Conservation (phyloP, 352 stramenopile species). For the Pythium scleroteichum region DNA sequence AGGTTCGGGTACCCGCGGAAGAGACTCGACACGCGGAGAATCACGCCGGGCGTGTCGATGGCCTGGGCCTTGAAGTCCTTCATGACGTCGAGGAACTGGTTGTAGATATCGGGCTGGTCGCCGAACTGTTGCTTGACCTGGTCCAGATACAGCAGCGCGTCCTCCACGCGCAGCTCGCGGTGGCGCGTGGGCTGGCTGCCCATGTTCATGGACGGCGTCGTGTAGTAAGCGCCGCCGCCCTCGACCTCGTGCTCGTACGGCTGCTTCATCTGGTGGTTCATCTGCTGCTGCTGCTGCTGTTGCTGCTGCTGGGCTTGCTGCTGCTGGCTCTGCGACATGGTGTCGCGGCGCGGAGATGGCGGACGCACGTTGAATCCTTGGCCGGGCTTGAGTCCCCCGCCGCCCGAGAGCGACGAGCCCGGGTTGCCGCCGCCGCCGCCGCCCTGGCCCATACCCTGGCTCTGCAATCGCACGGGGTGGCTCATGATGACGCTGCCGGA, state of each 20-base stretch:
- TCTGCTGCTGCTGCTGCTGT: conserved; percentile 28
- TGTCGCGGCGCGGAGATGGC: conserved; percentile 45
- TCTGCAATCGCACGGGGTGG: conserved; percentile 62
- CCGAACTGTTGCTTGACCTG: conserved; percentile 99
- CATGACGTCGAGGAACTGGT: conserved; percentile 99
- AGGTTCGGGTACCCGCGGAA: conserved; percentile 99
- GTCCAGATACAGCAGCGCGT: conserved; percentile 99
- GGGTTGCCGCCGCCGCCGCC: conserved; percentile 31
- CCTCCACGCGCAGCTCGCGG: conserved; percentile 93
- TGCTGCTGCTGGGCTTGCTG: conserved; percentile 44
- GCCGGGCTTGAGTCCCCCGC: conserved; percentile 34
- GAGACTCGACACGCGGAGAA: conserved; percentile 96
- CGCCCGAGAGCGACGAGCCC: conserved; percentile 32
- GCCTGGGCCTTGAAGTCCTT: conserved; percentile 99
- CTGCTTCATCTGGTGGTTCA: conserved; percentile 39
- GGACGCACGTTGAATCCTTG: conserved; percentile 38
- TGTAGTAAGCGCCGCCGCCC: conserved; percentile 23
- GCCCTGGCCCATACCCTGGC: conserved; percentile 47
- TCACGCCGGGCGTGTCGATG: conserved; percentile 99
- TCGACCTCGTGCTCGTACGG: conserved; percentile 52
- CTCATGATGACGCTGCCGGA: conserved; percentile 43
- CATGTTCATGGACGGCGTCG: conserved; percentile 29
- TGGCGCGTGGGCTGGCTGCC: conserved; percentile 41
- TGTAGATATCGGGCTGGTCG: conserved; percentile 99
- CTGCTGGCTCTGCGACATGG: conserved; percentile 14